phyloP scores from a whole-genome alignment of 1,284 basidiomycete genomes.

The Sporisorium iseilematis-ciliati region DNA sequence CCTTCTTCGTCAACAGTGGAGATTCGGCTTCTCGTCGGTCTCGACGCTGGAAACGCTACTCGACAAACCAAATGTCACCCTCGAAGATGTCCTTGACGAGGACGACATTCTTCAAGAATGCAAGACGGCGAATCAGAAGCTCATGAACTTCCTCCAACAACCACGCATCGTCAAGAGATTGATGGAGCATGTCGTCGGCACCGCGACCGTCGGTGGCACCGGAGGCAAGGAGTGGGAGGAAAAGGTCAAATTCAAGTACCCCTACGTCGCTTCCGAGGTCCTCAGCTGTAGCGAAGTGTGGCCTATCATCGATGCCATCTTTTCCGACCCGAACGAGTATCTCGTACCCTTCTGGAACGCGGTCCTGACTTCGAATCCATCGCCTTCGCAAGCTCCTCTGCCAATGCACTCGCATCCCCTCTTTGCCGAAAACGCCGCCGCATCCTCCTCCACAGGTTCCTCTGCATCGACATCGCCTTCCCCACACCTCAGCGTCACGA shows the following conservation, averaged over 20 bases:
- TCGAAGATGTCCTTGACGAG: conserved; percentile 93
- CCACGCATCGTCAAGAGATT: conserved; percentile 83
- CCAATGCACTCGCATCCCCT: conserved; percentile 67
- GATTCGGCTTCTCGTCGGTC: conserved; percentile 65
- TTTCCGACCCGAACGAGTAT: conserved; percentile 77
- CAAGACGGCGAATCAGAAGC: conserved; percentile 90
- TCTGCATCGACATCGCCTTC: conserved; percentile 43
- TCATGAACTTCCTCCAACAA: conserved; percentile 85
- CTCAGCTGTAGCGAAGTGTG: conserved; percentile 90
- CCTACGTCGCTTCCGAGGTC: conserved; percentile 93
- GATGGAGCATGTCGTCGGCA: conserved; percentile 85
- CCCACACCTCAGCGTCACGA: conserved; percentile 47
- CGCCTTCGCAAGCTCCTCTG: conserved; percentile 58
- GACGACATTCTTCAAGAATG: conserved; percentile 94
- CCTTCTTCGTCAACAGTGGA: conserved; percentile 50
- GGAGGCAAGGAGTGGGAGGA: conserved; percentile 65
- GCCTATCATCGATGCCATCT: conserved; percentile 90
- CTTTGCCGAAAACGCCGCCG: conserved; percentile 48
- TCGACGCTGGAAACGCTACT: conserved; percentile 66
- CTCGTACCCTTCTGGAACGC: conserved; percentile 84
- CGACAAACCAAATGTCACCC: conserved; percentile 70
- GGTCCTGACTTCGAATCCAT: conserved; percentile 80
- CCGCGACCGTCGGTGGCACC: conserved; percentile 81
- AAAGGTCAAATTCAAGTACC: conserved; percentile 75
- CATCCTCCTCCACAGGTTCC: conserved; percentile 21